These are phyloP conservation scores for Gaertneriomyces semiglobifer DNA, from an alignment of 192 early-diverging fungal genomes.

Conservation along the genomic window DNA sequence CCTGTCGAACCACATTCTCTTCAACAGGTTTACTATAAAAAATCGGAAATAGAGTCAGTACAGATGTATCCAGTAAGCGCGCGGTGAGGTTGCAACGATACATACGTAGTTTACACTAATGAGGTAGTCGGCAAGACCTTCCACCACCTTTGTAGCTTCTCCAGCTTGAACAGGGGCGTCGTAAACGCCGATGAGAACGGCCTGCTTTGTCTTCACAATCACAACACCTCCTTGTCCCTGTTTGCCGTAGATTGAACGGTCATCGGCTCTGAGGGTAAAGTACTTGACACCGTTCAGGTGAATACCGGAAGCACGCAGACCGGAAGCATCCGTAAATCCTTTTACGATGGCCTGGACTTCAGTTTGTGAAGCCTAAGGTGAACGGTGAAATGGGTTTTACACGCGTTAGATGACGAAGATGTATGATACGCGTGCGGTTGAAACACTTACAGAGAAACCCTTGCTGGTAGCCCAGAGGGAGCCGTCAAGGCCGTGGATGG, in stretches of 20 bases:
- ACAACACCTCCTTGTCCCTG: conserved; percentile 67
- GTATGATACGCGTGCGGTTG: not conserved
- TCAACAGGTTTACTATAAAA: too few relatives aligned
- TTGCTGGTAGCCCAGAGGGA: conserved; percentile 75
- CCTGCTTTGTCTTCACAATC: conserved; percentile 74
- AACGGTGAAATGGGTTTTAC: not conserved
- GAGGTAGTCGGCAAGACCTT: conserved; percentile 75
- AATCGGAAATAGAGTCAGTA: too few relatives aligned
- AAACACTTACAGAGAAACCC: conserved; percentile 63
- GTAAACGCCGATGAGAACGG: conserved; percentile 73
- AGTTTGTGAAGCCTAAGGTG: conserved; percentile 41
- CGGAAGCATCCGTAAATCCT: conserved; percentile 61
- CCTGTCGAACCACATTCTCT: too few relatives aligned
- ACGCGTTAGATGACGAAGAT: conserved; percentile 6
- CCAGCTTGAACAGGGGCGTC: conserved; percentile 62
- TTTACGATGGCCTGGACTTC: conserved; percentile 59
- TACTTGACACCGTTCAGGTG: conserved; percentile 67
- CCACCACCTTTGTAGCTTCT: conserved; percentile 69
- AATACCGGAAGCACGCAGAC: conserved; percentile 63
- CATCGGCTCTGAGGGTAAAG: conserved; percentile 63
- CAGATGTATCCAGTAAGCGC: too few relatives aligned
- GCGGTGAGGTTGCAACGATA: not conserved
- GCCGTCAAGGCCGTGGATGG: conserved; percentile 82
- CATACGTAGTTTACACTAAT: conserved; percentile 57
- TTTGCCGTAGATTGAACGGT: conserved; percentile 75